Evolutionary conservation across 2,329 filamentous ascomycete genomes (phyloP).

Genomic region (Trichoderma sp.): DNA sequence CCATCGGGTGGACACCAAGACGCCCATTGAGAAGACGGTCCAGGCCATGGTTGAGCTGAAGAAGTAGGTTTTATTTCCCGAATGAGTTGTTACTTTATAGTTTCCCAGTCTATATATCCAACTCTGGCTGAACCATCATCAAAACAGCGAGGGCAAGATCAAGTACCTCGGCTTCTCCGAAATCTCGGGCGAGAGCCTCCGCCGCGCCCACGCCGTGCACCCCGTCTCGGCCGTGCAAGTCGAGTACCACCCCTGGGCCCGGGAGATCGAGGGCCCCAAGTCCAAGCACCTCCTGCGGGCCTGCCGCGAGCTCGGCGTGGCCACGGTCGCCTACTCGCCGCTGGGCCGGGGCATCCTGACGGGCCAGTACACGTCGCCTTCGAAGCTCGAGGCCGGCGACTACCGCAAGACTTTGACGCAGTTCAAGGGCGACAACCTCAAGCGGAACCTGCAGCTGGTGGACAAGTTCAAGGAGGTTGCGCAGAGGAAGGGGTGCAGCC

Average conservation of each 20-base stretch:
- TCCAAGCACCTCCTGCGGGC: constrained; percentile 53
- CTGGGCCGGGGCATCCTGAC: constrained; percentile 62
- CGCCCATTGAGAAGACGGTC: constrained; percentile 55
- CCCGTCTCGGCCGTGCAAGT: constrained; percentile 56
- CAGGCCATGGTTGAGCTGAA: constrained; percentile 52
- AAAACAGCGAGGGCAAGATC: constrained; percentile 54
- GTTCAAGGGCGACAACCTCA: constrained; percentile 32
- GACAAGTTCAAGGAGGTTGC: constrained; percentile 53
- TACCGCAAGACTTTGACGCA: constrained; percentile 39
- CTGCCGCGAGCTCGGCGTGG: constrained; percentile 59
- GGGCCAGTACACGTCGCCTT: constrained; percentile 48
- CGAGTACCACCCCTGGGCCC: constrained; percentile 56
- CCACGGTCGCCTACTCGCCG: constrained; percentile 60
- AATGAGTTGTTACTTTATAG: no score
- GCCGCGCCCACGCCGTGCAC: constrained; percentile 53
- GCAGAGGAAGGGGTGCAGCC: constrained; percentile 55
- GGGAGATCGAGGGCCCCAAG: constrained; percentile 59
- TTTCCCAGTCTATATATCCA: no score
- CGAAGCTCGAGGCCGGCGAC: constrained; percentile 50
- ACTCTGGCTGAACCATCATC: neutral
- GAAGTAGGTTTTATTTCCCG: constrained; percentile 31
- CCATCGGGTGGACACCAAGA: constrained; percentile 53
- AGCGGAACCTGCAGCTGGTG: constrained; percentile 57
- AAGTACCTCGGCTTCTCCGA: constrained; percentile 60
- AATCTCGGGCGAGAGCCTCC: constrained; percentile 51